phyloP scores from a whole-genome alignment of 1,139 yeast species.

The Blastobotrys apis region DNA sequence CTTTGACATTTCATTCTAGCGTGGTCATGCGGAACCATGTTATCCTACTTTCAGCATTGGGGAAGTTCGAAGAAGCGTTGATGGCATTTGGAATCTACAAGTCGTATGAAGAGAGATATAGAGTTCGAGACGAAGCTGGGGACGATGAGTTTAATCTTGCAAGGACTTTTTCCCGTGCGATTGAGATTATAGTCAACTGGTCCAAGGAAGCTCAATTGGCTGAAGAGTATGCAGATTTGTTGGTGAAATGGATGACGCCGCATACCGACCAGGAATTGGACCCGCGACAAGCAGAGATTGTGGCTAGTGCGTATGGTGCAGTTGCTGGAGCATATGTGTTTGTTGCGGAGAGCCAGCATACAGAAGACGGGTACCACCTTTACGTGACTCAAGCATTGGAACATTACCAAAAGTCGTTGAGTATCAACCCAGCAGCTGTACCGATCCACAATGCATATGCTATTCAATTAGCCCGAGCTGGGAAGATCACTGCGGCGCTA shows the following conservation, averaged over 20 bases:
- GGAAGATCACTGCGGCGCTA: constrained; percentile 30
- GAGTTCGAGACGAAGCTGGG: constrained; percentile 31
- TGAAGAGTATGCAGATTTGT: constrained; percentile 26
- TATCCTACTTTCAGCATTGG: constrained; percentile 31
- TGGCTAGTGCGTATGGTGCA: constrained; percentile 13
- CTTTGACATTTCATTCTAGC: constrained; percentile 48
- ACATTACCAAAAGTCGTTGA: constrained; percentile 26
- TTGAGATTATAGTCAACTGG: constrained; percentile 22
- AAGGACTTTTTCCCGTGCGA: constrained; percentile 26
- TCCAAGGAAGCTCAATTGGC: constrained; percentile 24
- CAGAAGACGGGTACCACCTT: constrained; percentile 20
- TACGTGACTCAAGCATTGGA: constrained; percentile 23
- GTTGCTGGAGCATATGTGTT: constrained; percentile 15
- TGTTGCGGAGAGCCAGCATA: constrained; percentile 20
- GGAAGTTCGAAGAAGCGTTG: constrained; percentile 36
- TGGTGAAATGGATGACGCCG: constrained; percentile 25
- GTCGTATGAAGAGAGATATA: constrained; percentile 37
- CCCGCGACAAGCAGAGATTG: too few species aligned
- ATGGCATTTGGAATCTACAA: constrained; percentile 45
- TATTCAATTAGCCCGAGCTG: constrained; percentile 28
- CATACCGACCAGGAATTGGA: constrained; percentile 16
- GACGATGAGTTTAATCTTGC: constrained; percentile 29
- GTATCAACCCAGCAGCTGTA: constrained; percentile 18
- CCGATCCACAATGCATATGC: constrained; percentile 30
- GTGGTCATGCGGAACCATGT: constrained; percentile 40